These are phyloP conservation scores for Penicillium brevicompactum DNA, from an alignment of 2,329 filamentous ascomycete species.

Conservation along the genomic window DNA sequence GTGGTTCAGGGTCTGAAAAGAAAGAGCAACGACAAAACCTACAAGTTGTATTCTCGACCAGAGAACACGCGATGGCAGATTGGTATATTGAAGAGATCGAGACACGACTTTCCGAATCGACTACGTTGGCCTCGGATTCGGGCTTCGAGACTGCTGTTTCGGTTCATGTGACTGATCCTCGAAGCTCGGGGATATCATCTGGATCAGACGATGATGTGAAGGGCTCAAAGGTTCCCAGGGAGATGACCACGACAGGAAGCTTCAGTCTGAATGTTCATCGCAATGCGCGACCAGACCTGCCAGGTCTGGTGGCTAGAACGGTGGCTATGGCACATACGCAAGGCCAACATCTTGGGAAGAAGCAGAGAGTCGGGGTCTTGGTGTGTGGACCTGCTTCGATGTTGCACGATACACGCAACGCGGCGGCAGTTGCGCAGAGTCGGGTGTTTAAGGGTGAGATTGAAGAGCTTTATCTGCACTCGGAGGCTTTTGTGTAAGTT, in stretches of 20 bases:
- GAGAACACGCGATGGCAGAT: slow-evolving; percentile 22
- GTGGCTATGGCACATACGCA: slow-evolving; percentile 14
- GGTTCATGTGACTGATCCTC: slow-evolving; percentile 25
- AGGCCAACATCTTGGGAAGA: slow-evolving; percentile 6
- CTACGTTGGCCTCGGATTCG: slow-evolving; percentile 13
- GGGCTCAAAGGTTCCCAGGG: slow-evolving; percentile 11
- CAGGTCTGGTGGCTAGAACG: slow-evolving; percentile 25
- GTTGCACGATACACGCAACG: slow-evolving; percentile 52
- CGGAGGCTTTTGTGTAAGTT: slow-evolving; percentile 51
- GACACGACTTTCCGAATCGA: slow-evolving; percentile 21
- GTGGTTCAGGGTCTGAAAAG: background rate
- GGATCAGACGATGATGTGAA: slow-evolving; percentile 11
- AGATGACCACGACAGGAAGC: slow-evolving; percentile 19
- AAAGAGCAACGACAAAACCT: slow-evolving; percentile 13
- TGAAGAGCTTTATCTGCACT: slow-evolving; percentile 48
- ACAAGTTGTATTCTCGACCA: slow-evolving; percentile 26
- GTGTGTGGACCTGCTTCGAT: slow-evolving; percentile 51
- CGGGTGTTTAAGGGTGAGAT: slow-evolving; percentile 35
- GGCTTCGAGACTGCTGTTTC: slow-evolving; percentile 24
- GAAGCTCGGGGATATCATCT: slow-evolving; percentile 8
- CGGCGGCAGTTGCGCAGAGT: slow-evolving; percentile 46
- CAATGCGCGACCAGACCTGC: slow-evolving; percentile 39
- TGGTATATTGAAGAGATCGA: slow-evolving; percentile 28
- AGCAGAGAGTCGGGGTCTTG: slow-evolving; percentile 34
- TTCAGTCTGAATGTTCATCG: slow-evolving; percentile 25